These are phyloP conservation scores for Epicoccum nigrum DNA, from an alignment of 2,329 filamentous ascomycete genomes.

Conservation along the genomic window DNA sequence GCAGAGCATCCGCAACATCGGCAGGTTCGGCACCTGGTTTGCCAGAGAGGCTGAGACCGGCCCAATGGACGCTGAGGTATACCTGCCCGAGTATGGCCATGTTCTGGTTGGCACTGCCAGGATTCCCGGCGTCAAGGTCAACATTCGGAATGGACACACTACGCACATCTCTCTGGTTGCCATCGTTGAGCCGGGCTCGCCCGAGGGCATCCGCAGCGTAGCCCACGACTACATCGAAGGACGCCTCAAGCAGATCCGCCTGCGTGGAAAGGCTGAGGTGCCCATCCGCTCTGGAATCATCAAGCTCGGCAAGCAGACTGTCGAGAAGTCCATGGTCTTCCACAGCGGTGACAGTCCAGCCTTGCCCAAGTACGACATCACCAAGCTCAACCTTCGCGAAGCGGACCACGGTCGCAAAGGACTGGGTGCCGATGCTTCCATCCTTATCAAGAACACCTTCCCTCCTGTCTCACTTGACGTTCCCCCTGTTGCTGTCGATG, in stretches of 20 bases:
- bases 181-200: conserved; percentile 75
- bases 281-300: conserved; percentile 80
- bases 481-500: conserved; percentile 81
- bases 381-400: conserved; percentile 79
- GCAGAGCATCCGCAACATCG: conserved; percentile 73
- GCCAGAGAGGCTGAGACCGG: conserved; percentile 76
- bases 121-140: conserved; percentile 76
- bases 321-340: conserved; percentile 78
- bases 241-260: conserved; percentile 70
- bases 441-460: conserved; percentile 76
- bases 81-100: conserved; percentile 81
- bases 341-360: conserved; percentile 77
- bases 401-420: conserved; percentile 63
- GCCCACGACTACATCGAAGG: conserved; percentile 90
- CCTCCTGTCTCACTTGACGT: conserved; percentile 78
- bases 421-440: conserved; percentile 79
- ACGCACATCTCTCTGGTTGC: conserved; percentile 81
- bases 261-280: conserved; percentile 76
- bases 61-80: conserved; percentile 74
- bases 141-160: conserved; percentile 76
- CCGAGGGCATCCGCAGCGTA: conserved; percentile 76
- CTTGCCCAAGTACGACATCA: conserved; percentile 83
- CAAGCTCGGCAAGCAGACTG: conserved; percentile 74
- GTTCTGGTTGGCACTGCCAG: conserved; percentile 76
- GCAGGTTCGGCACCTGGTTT: conserved; percentile 79